Evolutionary conservation across 768 basidiomycete species (phyloP), one percentile per base, ranked within the genome.

Genomic region (Paxillus ammoniavirescens): DNA sequence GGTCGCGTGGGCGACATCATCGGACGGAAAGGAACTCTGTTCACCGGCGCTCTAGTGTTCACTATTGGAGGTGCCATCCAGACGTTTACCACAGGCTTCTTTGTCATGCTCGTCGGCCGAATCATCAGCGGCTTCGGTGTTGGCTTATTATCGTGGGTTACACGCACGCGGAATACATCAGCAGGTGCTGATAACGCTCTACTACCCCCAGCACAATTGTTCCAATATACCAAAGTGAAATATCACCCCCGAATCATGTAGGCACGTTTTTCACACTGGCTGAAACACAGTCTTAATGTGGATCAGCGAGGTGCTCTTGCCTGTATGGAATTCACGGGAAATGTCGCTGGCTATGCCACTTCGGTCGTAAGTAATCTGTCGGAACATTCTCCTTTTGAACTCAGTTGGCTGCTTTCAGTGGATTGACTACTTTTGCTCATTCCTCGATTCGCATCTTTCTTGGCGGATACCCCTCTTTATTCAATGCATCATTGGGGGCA

Each of bases 241-340:
- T 97, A 44, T 94, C 92, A 4, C 94, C 95, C 30, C 91, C 95
- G 2, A 80, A 89, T 61, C 91, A 95, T 73, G 92, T 90, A 59
- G 21, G 83, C 64, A 17, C 8, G 31, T 13, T 13, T 31, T 50
- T 17, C 41, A 37, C 38, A 36, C 14, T 28, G 41, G 42, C 2
- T 47, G 38, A 50, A 10, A n/a, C 30, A 13, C 42, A 18, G 50
- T 47, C 23, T 50, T 53, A 46, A 49, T 41, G 49, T 51, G 5
- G 14, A 31, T 51, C 61, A 95, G 87, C 83, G 95, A 60, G 95
- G 95, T 45, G 86, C 90, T 40, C 76, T 97, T 40, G 95, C 93
- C 2, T 94, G 92, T 63, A 93, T 97, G 82, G 94, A 97, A 64
- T 97, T 97, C 66, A 95, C 94, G 3, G 87, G 88, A 57, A 96